Conservation (phyloP, 1,284 basidiomycete species). For the Ceratorhiza oryzae-sativae region DNA sequence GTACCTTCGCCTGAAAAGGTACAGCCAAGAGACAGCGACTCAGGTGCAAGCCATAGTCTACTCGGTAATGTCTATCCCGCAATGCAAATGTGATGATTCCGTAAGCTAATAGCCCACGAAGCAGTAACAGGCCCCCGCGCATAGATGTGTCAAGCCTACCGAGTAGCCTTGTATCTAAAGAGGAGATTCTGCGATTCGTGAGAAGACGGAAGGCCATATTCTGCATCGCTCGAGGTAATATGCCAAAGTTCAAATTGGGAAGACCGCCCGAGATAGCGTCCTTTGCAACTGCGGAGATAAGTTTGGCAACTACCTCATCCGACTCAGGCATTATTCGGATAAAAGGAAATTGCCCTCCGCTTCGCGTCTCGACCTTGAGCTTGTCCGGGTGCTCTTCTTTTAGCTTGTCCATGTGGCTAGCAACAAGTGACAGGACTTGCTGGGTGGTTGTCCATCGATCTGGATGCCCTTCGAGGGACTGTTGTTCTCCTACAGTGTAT, state of each 20-base stretch:
- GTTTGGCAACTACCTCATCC: constrained; percentile 45
- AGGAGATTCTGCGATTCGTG: neutral
- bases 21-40: constrained; percentile 59
- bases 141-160: neutral
- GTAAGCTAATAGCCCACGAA: constrained; percentile 55
- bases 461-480: constrained; percentile 54
- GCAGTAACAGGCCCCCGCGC: constrained; percentile 55
- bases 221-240: neutral
- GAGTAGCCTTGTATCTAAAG: neutral
- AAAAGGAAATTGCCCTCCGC: constrained; percentile 48
- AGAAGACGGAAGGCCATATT: constrained; percentile 3
- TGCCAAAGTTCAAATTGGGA: constrained; percentile 28
- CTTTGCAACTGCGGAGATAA: constrained; percentile 45
- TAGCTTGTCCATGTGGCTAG: constrained; percentile 35
- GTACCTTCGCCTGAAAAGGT: constrained; percentile 59
- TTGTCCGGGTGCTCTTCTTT: neutral
- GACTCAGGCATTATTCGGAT: constrained; percentile 49
- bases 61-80: constrained; percentile 58
- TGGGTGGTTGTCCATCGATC: constrained; percentile 59
- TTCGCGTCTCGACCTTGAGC: neutral
- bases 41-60: constrained; percentile 60
- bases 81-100: constrained; percentile 56
- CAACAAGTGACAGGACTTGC: constrained; percentile 51
- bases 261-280: constrained; percentile 48
- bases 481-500: constrained; percentile 55